Evolutionary conservation across 352 stramenopile genomes (phyloP).

Genomic region (Phytophthora hybrid): DNA sequence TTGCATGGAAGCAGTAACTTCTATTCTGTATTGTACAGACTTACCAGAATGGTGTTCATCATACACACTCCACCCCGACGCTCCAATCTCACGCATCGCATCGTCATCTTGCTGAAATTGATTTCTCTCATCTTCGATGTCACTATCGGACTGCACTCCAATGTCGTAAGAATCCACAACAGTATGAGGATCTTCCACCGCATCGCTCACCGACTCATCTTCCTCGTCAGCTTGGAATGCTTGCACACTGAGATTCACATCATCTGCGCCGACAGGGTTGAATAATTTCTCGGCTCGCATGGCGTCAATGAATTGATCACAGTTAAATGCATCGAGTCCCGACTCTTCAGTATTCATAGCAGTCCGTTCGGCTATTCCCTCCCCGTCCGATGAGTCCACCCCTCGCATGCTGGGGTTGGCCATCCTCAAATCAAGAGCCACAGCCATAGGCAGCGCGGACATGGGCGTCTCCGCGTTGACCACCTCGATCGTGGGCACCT

Average conservation of each 20-base stretch:
- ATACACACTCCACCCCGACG: not conserved
- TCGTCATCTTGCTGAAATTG: not conserved
- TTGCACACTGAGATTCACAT: not conserved
- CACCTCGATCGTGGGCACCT: no score
- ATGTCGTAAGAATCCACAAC: not conserved
- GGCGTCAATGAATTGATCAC: not conserved
- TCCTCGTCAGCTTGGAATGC: not conserved
- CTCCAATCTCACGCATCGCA: not conserved
- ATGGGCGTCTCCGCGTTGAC: no score
- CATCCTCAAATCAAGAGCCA: no score
- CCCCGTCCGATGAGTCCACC: no score
- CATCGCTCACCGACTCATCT: not conserved
- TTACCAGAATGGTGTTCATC: not conserved
- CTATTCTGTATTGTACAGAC: not conserved
- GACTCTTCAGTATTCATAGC: no score
- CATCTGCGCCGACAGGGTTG: not conserved
- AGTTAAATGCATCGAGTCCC: not conserved
- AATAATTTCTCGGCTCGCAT: not conserved
- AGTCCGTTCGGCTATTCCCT: no score
- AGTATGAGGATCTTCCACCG: not conserved
- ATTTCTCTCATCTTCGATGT: not conserved
- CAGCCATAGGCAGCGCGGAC: no score
- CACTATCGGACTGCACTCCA: not conserved
- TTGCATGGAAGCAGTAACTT: no score
- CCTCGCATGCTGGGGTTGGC: no score